Percentiles rank a stretch among this genome's conserved stretches.
Evolutionary conservation across 352 stramenopile genomes (phyloP).

Genomic region (Phytophthora tubulina): DNA sequence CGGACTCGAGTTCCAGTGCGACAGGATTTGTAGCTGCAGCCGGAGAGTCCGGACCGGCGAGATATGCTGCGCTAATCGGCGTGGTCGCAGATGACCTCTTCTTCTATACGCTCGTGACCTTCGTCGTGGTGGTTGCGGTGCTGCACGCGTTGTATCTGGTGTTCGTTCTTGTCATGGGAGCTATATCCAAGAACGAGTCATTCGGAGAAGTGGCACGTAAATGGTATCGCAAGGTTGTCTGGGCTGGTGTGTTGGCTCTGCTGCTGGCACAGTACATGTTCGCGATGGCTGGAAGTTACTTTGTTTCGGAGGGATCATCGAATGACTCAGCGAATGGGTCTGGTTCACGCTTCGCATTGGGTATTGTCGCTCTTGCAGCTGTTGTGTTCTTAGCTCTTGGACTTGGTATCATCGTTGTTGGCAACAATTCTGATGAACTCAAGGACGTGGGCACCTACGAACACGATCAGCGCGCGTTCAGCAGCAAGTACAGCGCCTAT

Average conservation of each 20-base stretch:
- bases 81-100: constrained; percentile 76
- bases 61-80: constrained; percentile 76
- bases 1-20: constrained; percentile 43
- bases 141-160: constrained; percentile 78
- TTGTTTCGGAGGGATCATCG: constrained; percentile 58
- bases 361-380: constrained; percentile 53
- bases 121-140: constrained; percentile 62
- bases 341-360: constrained; percentile 53
- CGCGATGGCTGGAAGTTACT: constrained; percentile 83
- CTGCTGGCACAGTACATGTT: constrained; percentile 90
- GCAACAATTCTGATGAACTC: constrained; percentile 72
- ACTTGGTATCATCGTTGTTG: constrained; percentile 76
- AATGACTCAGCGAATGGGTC: constrained; percentile 43
- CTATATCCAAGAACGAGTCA: constrained; percentile 66
- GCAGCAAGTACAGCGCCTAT: constrained; percentile 85
- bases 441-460: constrained; percentile 79
- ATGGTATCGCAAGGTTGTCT: constrained; percentile 89
- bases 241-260: constrained; percentile 72
- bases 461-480: constrained; percentile 83
- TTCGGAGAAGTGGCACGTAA: constrained; percentile 63
- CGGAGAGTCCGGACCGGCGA: constrained; percentile 67
- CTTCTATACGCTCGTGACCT: constrained; percentile 82
- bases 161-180: constrained; percentile 56
- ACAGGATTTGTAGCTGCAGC: constrained; percentile 36
- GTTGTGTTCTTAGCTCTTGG: constrained; percentile 68